These are phyloP conservation scores for Escallonia herrerae DNA, from an alignment of 129 eudicot genomes.

Conservation along the genomic window DNA sequence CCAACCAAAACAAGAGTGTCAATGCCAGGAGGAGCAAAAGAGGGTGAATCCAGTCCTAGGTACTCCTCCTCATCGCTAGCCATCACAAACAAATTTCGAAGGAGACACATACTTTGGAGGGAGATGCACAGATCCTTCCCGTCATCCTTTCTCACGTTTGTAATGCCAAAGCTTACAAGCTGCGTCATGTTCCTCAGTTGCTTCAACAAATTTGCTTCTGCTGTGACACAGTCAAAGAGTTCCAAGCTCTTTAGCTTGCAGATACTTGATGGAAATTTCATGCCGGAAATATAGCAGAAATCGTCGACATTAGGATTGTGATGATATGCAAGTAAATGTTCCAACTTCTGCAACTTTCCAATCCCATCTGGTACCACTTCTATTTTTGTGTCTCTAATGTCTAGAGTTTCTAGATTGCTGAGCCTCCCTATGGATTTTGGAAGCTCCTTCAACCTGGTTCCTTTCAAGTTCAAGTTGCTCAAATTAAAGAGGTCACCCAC, in stretches of 20 bases:
- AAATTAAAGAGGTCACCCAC: conserved; percentile 10
- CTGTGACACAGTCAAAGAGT: not conserved
- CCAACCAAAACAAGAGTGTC: too few species aligned
- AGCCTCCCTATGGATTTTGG: conserved; percentile 9
- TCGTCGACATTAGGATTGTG: too few species aligned
- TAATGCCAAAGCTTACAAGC: not conserved
- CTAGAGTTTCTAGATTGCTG: conserved; percentile 4
- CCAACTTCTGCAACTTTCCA: conserved; percentile 1
- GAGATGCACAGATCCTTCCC: not conserved
- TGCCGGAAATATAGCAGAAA: not conserved
- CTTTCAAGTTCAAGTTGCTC: not conserved
- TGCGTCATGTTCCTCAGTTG: not conserved
- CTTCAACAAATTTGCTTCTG: not conserved
- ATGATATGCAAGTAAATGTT: not conserved
- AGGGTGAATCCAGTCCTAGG: too few species aligned
- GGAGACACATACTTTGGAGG: not conserved
- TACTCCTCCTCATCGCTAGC: too few species aligned
- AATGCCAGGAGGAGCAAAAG: too few species aligned
- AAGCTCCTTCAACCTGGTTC: not conserved
- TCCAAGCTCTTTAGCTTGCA: not conserved
- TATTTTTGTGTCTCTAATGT: not conserved
- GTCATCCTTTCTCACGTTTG: not conserved
- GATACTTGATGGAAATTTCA: not conserved
- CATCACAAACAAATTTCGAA: not conserved
- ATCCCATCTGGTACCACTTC: conserved; percentile 9